Percentiles rank a stretch among this genome's conserved stretches.
Evolutionary conservation across 495 filamentous ascomycete species (phyloP).

Genomic region (Penicillium atrosanguineum): DNA sequence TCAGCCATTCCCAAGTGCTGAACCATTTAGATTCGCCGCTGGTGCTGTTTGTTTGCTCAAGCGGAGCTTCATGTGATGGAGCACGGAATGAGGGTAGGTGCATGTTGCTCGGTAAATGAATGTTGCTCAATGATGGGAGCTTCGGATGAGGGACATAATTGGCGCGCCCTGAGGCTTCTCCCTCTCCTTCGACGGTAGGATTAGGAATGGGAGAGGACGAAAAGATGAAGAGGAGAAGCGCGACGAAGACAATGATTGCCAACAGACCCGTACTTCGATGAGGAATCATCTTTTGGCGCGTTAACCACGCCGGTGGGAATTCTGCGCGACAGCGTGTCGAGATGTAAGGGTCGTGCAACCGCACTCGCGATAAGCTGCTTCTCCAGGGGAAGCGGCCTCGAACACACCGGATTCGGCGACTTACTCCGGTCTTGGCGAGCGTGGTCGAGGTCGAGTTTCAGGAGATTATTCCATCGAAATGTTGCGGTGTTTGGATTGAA

Average conservation of each 20-base stretch:
- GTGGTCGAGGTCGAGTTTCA: not conserved
- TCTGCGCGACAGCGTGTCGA: constrained; percentile 2
- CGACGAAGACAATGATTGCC: constrained; percentile 42
- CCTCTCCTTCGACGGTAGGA: constrained; percentile 18
- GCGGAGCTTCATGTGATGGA: constrained; percentile 72
- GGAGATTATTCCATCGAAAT: constrained; percentile 9
- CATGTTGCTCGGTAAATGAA: constrained; percentile 35
- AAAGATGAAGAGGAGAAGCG: constrained; percentile 45
- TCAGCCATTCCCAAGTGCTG: constrained; percentile 81
- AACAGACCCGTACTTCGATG: constrained; percentile 43
- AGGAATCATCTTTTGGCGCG: constrained; percentile 34
- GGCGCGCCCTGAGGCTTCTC: not conserved
- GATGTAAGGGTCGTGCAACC: constrained; percentile 2
- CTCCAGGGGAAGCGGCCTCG: constrained; percentile 14
- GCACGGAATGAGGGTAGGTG: constrained; percentile 56
- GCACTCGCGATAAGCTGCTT: constrained; percentile 7
- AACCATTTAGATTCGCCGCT: constrained; percentile 82
- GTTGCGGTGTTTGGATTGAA: not conserved
- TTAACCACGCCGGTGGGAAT: not conserved
- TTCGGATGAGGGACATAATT: constrained; percentile 35
- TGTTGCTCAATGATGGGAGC: constrained; percentile 37
- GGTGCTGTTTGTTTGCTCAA: constrained; percentile 76
- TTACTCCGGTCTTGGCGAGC: constrained; percentile 9
- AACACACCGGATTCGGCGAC: constrained; percentile 17
- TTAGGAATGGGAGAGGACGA: constrained; percentile 40